Evolutionary conservation across 345 rosid genomes (phyloP).

Genomic region (Aquilaria malaccensis): DNA sequence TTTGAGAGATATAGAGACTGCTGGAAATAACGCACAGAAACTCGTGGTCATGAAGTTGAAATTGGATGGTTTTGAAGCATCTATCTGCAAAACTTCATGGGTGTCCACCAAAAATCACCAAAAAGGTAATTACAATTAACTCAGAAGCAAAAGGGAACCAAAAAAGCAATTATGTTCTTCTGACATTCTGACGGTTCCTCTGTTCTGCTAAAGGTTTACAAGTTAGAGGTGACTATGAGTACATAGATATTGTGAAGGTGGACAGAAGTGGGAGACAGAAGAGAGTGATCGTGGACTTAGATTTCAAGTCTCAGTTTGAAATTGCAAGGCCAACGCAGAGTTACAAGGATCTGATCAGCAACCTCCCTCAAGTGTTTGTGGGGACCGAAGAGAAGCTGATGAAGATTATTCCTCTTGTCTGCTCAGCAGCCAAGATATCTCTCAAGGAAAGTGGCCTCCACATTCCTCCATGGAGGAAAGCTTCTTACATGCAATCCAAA

Average conservation of each 20-base stretch:
- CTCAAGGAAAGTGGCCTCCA: conserved; percentile 30
- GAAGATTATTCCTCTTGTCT: conserved; percentile 19
- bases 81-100: conserved; percentile 28
- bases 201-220: conserved; percentile 11
- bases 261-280: conserved; percentile 12
- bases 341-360: conserved; percentile 23
- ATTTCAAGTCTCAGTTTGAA: conserved; percentile 38
- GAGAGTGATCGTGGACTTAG: conserved; percentile 34
- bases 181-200: not conserved
- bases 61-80: conserved; percentile 27
- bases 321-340: conserved; percentile 31
- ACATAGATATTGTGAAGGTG: conserved; percentile 27
- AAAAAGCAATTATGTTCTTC: not conserved
- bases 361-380: conserved; percentile 29
- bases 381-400: conserved; percentile 30
- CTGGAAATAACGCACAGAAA: not conserved
- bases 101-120: conserved; percentile 8
- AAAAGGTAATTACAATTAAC: conserved; percentile 10
- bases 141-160: not conserved
- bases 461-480: conserved; percentile 39
- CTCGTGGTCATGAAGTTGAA: conserved; percentile 18
- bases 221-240: conserved; percentile 24
- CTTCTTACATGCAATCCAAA: conserved; percentile 30
- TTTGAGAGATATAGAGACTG: not conserved
- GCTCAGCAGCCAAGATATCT: conserved; percentile 28